Evolutionary conservation across 176 grass and related monocot genomes (phyloP), one percentile per base, ranked within the genome.

Genomic region (Lolium multiflorum): DNA sequence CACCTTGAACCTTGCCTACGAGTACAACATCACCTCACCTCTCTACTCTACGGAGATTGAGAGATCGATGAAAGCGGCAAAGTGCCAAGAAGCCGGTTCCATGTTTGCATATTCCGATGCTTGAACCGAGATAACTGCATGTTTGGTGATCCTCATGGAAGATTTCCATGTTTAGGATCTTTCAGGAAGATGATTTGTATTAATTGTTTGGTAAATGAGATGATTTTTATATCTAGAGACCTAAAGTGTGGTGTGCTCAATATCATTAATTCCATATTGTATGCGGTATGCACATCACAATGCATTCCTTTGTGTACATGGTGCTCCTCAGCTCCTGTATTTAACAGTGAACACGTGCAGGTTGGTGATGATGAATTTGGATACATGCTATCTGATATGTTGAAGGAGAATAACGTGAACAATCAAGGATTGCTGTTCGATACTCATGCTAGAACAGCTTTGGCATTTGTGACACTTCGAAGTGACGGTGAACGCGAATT

Each of bases 341-440:
- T 68, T 41, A 62, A 79, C 44, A 26, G 38, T 68, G 48, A 69
- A 41, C 25, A 80, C 31, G 46, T 89, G 82, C 83, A 98, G 97
- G 97, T 98, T 63, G 97, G 97, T 77, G 97, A 96, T 81, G 97
- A 98, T 90, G 97, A 98, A 81, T 98, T 96, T 92, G 97, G 97
- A 35, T 91, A 96, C 66, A 94, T 98, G 97, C 87, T 98, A 83
- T 82, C 97, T 62, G 85, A 94, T 67, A 92, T 98, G 87, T 87
- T 98, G 87, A 92, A 96, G 83, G 82, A 98, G 78, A 98, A 96
- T 87, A 96, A 89, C 72, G 97, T 98, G 74, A 96, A 96, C 62
- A 96, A 82, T 88, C 85, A 92, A 31, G 97, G 97, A 58, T 66
- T 99, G 81, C 78, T 95, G 35, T 99, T 96, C 85, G 97, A 99